Percentiles rank a stretch among this genome's conserved stretches.
Evolutionary conservation across 2,329 filamentous ascomycete species (phyloP).

Genomic region (Cercospora citrullina): DNA sequence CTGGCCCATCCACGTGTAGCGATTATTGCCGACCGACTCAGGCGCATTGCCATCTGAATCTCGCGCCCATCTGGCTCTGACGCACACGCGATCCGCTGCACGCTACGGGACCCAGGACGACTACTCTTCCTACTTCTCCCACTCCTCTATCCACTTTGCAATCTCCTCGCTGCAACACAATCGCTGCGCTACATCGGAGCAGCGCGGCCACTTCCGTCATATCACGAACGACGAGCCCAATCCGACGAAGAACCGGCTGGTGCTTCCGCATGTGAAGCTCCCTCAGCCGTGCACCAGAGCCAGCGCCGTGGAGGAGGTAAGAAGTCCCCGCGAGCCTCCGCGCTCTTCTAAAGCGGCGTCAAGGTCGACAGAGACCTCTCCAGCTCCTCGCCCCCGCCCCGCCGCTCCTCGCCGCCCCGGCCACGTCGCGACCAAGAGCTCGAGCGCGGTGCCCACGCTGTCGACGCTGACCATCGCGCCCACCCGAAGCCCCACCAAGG

Average conservation of each 20-base stretch:
- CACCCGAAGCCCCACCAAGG: conserved; percentile 17
- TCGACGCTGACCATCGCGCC: conserved; percentile 32
- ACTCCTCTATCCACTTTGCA: not conserved
- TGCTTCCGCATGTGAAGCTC: conserved; percentile 24
- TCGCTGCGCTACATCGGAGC: conserved; percentile 1
- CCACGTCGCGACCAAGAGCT: conserved; percentile 42
- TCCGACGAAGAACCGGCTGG: conserved; percentile 22
- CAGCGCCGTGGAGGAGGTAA: conserved; percentile 20
- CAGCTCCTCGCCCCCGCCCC: not conserved
- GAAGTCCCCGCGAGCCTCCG: conserved; percentile 17
- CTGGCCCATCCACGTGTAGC: conserved; percentile 1
- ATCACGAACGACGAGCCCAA: conserved; percentile 10
- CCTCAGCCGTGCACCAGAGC: conserved; percentile 10
- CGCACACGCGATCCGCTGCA: not conserved
- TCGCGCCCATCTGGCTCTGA: not conserved
- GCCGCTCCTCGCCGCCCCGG: conserved; percentile 28
- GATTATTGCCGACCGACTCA: conserved; percentile 1
- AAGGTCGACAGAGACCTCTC: conserved; percentile 6
- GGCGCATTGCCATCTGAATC: not conserved
- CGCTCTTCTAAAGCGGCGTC: conserved; percentile 18
- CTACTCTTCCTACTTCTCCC: not conserved
- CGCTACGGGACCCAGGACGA: not conserved
- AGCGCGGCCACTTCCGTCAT: conserved; percentile 5
- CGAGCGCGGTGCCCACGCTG: conserved; percentile 48
- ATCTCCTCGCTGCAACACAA: not conserved